Conservation (phyloP, 176 grass and related monocot genomes). For the Aegilops bicornis region DNA sequence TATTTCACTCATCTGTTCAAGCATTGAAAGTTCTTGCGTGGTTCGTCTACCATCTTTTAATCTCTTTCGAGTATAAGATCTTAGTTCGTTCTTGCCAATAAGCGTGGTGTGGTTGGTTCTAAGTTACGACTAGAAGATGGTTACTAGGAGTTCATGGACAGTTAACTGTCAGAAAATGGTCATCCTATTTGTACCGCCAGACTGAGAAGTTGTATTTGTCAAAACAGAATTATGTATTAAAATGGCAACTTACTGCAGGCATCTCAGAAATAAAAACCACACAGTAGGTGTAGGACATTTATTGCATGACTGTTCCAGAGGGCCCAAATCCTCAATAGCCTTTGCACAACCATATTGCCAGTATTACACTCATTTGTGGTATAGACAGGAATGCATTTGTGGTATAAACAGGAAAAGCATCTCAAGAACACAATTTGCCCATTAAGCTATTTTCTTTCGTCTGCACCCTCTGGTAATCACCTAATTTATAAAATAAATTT, state of each 20-base stretch:
- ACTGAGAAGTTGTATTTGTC: neutral
- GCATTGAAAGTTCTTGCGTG: neutral
- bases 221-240: neutral
- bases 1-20: neutral
- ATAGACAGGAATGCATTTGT: neutral
- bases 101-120: neutral
- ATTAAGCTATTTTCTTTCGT: neutral
- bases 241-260: slow-evolving; percentile 7
- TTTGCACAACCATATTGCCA: neutral
- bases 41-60: neutral
- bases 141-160: neutral
- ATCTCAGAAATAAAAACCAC: neutral
- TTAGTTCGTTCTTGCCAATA: neutral
- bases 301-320: neutral
- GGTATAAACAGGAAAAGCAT: neutral
- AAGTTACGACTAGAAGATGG: neutral
- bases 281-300: neutral
- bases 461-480: neutral
- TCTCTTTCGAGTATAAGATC: neutral
- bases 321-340: neutral
- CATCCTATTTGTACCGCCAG: neutral
- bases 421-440: neutral
- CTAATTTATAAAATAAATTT: neutral
- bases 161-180: neutral
- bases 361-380: neutral